Conservation (phyloP, 805 yeast genomes). For the Hanseniaspora lachancei region DNA sequence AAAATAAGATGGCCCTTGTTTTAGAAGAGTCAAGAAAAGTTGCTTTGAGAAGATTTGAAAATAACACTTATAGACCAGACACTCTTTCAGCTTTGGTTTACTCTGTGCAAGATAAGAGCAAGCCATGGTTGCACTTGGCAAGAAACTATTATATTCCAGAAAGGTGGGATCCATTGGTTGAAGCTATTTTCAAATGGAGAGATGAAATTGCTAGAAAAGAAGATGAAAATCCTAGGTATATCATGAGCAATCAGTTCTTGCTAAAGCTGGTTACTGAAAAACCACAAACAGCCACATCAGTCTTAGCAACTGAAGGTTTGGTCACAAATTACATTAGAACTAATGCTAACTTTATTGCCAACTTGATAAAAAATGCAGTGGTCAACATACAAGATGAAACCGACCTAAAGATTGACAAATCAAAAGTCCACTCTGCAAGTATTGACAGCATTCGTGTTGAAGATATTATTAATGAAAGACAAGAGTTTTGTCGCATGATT, state of each 20-base stretch:
- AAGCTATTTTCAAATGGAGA: slow-evolving; percentile 66
- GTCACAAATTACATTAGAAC: slow-evolving; percentile 45
- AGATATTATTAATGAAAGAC: not conserved
- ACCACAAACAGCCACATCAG: slow-evolving; percentile 48
- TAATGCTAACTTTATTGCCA: slow-evolving; percentile 45
- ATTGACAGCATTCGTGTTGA: not conserved
- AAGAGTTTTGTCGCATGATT: slow-evolving; percentile 13
- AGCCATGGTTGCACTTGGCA: slow-evolving; percentile 56
- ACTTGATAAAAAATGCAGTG: slow-evolving; percentile 37
- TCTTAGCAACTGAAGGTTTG: slow-evolving; percentile 35
- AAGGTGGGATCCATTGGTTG: slow-evolving; percentile 42
- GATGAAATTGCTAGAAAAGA: slow-evolving; percentile 57
- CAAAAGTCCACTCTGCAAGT: not conserved
- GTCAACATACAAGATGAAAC: slow-evolving; percentile 18
- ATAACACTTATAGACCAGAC: slow-evolving; percentile 47
- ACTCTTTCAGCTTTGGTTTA: slow-evolving; percentile 28
- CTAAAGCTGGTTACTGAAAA: slow-evolving; percentile 44
- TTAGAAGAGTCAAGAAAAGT: slow-evolving; percentile 64
- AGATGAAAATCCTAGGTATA: slow-evolving; percentile 74
- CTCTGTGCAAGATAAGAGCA: slow-evolving; percentile 40
- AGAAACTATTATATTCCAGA: slow-evolving; percentile 51
- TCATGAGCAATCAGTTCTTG: slow-evolving; percentile 71
- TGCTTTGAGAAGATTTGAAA: slow-evolving; percentile 71
- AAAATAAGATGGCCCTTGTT: slow-evolving; percentile 44
- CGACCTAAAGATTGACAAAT: not conserved